These are phyloP conservation scores for Diutina neorugosa DNA, from an alignment of 1,139 yeast genomes.

Conservation along the genomic window DNA sequence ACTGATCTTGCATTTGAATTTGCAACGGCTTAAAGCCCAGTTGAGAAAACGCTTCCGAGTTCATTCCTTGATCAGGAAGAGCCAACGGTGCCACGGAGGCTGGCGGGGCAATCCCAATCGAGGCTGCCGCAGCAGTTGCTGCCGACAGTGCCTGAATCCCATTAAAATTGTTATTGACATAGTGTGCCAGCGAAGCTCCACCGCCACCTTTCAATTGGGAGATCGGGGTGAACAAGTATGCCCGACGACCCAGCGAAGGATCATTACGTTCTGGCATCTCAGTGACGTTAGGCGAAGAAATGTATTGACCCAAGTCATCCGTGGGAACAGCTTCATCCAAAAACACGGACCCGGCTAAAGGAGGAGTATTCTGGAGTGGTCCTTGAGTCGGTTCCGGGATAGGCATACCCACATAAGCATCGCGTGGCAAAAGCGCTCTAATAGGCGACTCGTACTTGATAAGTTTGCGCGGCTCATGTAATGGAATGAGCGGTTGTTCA, in stretches of 20 bases:
- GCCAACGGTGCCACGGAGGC: background rate
- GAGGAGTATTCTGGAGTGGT: conserved; percentile 68
- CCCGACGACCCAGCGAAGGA: conserved; percentile 23
- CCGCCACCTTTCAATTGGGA: conserved; percentile 24
- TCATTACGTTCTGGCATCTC: conserved; percentile 43
- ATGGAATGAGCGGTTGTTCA: conserved; percentile 61
- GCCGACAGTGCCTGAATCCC: background rate
- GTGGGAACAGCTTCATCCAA: conserved; percentile 60
- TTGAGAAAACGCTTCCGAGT: background rate
- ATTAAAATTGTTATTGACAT: background rate
- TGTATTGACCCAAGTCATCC: conserved; percentile 71
- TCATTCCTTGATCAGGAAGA: background rate
- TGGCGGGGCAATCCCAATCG: background rate
- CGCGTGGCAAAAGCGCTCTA: conserved; percentile 59
- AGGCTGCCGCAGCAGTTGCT: background rate
- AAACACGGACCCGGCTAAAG: conserved; percentile 83
- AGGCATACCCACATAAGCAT: conserved; percentile 60
- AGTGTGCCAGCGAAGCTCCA: background rate
- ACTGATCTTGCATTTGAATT: background rate
- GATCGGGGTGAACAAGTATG: conserved; percentile 34
- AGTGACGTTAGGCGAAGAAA: conserved; percentile 31
- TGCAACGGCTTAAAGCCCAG: background rate
- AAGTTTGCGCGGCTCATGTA: conserved; percentile 48
- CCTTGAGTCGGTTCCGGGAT: conserved; percentile 79
- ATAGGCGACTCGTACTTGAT: conserved; percentile 77